Base-by-base conservation (phyloP, 2,329 filamentous ascomycete genomes). In the Talaromyces sp. region DNA sequence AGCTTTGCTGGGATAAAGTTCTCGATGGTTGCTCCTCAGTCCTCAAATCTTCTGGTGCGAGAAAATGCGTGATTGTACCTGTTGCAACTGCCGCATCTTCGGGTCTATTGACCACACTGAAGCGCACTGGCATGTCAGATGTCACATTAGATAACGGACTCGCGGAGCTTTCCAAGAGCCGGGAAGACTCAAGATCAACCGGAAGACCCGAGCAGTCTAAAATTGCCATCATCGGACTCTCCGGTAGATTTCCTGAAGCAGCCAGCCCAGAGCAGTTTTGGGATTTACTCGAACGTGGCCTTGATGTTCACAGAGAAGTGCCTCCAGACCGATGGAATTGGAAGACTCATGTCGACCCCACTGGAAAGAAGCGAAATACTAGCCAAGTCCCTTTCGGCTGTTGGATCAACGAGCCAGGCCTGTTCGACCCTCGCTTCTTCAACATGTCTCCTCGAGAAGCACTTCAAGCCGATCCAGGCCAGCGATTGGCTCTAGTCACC, bases 151-250 rank as follows among this genome's bases (percentile, higher is more conserved):
- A 73, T 21, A 67, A 60, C 48, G 51, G 64, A 7, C 65, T 73
- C 14, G 67, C 67, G 10, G 69, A 72, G n/a, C 61, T 68, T 1
- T 57, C 64, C 10, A 65, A 67, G 8, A 63, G 65, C 5, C n/a
- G 65, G 0, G 64, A 65, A 7, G 57, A 32, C 17, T 32, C 53
- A 19, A 74, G 72, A 50, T 63, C 57, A 1, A 73, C 66, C 5
- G 72, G 72, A 26, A 69, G 69, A 31, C 50, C 72, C 0, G 72
- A 74, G 31, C 65, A 70, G 24, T 64, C 62, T 14, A 63, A 63
- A 35, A 83, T 94, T 62, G 91, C 91, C 62, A 91, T 95, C 65
- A 87, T 94, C 31, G 91, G 91, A 56, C 89, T 90, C 84, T 83
- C 88, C 54, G 88, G 89, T 57, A 83, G 88, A 56, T 91, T 90